Conservation (phyloP, 257 asterid genomes). For the Solanum ossicruentum region DNA sequence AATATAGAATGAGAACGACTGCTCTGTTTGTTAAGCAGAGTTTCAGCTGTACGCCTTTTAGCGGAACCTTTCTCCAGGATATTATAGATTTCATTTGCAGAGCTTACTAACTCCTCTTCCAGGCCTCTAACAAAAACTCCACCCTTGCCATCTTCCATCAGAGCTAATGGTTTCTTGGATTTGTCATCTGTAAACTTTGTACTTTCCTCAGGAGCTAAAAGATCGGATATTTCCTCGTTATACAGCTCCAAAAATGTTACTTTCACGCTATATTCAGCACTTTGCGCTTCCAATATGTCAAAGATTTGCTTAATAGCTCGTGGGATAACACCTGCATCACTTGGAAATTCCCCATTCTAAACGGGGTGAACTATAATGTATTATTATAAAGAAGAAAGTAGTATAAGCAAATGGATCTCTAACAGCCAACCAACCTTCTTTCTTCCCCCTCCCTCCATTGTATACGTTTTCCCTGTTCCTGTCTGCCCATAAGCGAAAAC, state of each 20-base stretch:
- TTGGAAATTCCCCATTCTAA: constrained; percentile 94
- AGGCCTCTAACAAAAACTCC: constrained; percentile 92
- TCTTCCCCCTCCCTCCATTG: constrained; percentile 99
- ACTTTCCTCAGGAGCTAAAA: constrained; percentile 82
- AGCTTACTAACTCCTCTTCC: constrained; percentile 94
- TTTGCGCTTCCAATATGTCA: constrained; percentile 78
- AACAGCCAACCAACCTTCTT: constrained; percentile 44
- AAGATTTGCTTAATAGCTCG: constrained; percentile 95
- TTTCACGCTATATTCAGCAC: constrained; percentile 92
- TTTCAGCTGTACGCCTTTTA: constrained; percentile 94
- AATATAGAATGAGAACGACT: constrained; percentile 98
- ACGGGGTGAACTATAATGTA: constrained; percentile 12
- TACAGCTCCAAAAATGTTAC: constrained; percentile 88
- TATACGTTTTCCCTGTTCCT: constrained; percentile 96
- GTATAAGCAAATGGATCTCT: background rate
- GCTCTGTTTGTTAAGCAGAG: constrained; percentile 96
- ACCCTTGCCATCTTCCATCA: constrained; percentile 99
- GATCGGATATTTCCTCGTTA: constrained; percentile 94
- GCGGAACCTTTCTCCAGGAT: constrained; percentile 95
- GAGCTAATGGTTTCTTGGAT: constrained; percentile 88
- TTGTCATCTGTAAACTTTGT: constrained; percentile 68
- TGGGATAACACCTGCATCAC: constrained; percentile 98
- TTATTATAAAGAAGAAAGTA: background rate
- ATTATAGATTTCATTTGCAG: constrained; percentile 87
- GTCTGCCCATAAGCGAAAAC: constrained; percentile 99